phyloP scores from a whole-genome alignment of 805 yeast genomes.

The Pichia membranifaciens region DNA sequence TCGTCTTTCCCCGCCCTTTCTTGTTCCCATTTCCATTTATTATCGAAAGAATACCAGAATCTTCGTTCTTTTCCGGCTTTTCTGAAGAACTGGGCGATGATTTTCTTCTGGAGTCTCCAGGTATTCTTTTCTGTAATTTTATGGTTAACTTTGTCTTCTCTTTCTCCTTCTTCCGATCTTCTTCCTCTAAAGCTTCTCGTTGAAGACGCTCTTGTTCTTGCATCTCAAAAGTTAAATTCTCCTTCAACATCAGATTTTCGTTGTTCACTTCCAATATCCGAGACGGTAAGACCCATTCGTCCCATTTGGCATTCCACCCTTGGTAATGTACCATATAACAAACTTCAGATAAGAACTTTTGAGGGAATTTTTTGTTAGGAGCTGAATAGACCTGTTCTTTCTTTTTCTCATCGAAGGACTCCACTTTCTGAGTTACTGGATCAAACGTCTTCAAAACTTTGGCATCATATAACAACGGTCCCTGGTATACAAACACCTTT shows the following conservation, averaged over 20 bases:
- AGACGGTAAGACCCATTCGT: constrained; percentile 81
- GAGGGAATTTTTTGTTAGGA: constrained; percentile 23
- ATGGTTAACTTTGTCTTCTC: not conserved
- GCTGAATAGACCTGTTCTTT: constrained; percentile 33
- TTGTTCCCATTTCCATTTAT: not conserved
- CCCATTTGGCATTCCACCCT: constrained; percentile 97
- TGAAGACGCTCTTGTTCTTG: constrained; percentile 7
- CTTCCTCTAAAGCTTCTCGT: constrained; percentile 1
- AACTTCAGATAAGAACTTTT: constrained; percentile 13
- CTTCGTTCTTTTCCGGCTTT: not conserved
- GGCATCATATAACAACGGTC: constrained; percentile 86
- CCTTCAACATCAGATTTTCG: constrained; percentile 61
- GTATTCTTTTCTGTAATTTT: not conserved
- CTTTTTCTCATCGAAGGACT: constrained; percentile 24
- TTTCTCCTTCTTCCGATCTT: not conserved
- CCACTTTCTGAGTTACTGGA: constrained; percentile 39
- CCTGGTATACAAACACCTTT: constrained; percentile 76
- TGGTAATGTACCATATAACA: constrained; percentile 74
- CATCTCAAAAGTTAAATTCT: constrained; percentile 40
- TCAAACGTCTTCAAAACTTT: constrained; percentile 62
- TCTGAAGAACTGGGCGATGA: too few relatives aligned
- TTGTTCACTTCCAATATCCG: constrained; percentile 64
- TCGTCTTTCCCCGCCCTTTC: not conserved
- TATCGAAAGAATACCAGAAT: not conserved
- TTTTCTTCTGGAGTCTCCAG: not conserved